These are phyloP conservation scores for Xylariomycetidae sp. DNA, from an alignment of 2,329 filamentous ascomycete genomes.

Conservation along the genomic window DNA sequence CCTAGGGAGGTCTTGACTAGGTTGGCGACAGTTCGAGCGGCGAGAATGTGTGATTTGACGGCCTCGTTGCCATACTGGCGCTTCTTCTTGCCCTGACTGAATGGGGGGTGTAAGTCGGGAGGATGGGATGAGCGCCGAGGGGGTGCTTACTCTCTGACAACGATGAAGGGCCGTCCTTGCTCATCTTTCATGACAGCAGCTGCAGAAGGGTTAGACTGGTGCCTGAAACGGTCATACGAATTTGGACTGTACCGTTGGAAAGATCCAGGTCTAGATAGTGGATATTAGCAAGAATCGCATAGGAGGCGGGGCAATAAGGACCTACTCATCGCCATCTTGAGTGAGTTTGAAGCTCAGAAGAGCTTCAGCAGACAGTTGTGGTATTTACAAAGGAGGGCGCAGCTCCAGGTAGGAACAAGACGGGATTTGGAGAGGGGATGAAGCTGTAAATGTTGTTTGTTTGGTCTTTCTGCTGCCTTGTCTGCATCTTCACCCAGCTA, in stretches of 20 bases:
- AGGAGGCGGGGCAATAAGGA: conserved; percentile 19
- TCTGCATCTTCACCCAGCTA: too few species aligned
- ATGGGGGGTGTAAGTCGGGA: conserved; percentile 14
- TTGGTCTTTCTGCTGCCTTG: too few species aligned
- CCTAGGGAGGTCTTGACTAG: conserved; percentile 97
- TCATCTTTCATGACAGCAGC: conserved; percentile 89
- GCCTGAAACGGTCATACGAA: neutral
- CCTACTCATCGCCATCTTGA: conserved; percentile 59
- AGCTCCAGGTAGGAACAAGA: too few species aligned
- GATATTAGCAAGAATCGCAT: conserved; percentile 16
- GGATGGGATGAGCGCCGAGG: conserved; percentile 3
- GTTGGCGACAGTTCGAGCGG: conserved; percentile 90
- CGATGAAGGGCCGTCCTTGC: conserved; percentile 93
- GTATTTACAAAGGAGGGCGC: too few species aligned
- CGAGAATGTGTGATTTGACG: conserved; percentile 96
- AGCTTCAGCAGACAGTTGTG: too few species aligned
- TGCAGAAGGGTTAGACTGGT: conserved; percentile 27
- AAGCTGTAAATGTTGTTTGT: too few species aligned
- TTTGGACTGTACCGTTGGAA: conserved; percentile 67
- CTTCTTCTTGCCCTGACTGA: conserved; percentile 94
- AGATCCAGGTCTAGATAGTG: conserved; percentile 67
- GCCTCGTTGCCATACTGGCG: conserved; percentile 94
- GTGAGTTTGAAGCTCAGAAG: too few species aligned
- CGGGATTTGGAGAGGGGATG: too few species aligned
- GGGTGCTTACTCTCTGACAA: conserved; percentile 86